Base-by-base conservation (phyloP, 73 alveolate species). In the Paramecium sonneborni region DNA sequence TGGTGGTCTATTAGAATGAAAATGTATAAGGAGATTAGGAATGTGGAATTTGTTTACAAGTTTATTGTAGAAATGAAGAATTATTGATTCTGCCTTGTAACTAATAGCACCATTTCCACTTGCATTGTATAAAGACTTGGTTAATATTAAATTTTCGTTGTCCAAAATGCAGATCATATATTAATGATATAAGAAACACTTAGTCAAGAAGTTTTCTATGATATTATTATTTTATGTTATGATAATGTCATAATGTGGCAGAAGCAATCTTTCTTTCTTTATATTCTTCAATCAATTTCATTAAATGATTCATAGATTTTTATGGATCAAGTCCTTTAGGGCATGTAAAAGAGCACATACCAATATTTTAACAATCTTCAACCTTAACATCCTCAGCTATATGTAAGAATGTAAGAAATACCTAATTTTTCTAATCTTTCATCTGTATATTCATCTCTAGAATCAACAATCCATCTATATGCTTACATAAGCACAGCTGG, bases 381-480 rank as follows among this genome's bases (percentile, higher is more conserved):
- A 96, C 89, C 57, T 85, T 95, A 94, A 95, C 93, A 58, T 96
- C 99, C 89, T 97, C 99, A 46, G 98, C 97, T 62, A n/a, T n/a
- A 86, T n/a, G 48, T 26, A 18, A 7, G 6, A 8, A 68, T 5
- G 14, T 68, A 18, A 20, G 5, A 18, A 10, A 20, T 68, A 68
- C 85, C 39, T 23, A 96, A 85, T 69, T 93, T 93, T 93, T 96
- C 98, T 12, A 96, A 92, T 76, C 98, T 88, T 92, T 97, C 99
- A 39, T 96, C 98, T 38, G 99, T 97, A 96, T 85, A 97, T 93
- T 97, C 99, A 85, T 97, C 99, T 85, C 99, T 93, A 23, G 98
- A 94, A 86, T 97, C 99, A 4, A 97, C 97, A 72, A 97, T 97
- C 99, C 99, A 97, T 93, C 99, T 95, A 86, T 97, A 97, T 28